Evolutionary conservation across 177 flowering plant genomes (phyloP), one percentile per base, ranked within the genome.

Genomic region (Vitis hybrid): DNA sequence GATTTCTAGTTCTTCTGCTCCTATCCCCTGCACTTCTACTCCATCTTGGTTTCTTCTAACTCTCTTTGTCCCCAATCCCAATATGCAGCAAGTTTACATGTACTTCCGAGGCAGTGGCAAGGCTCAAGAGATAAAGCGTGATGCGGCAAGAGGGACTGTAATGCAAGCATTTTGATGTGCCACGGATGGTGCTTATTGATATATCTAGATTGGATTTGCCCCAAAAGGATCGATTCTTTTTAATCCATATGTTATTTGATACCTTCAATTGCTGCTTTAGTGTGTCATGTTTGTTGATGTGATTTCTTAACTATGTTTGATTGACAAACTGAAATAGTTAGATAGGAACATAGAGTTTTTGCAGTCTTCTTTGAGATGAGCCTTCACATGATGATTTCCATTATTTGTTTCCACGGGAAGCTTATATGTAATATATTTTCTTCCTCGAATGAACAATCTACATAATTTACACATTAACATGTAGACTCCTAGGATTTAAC

Each of bases 21-120:
- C 32, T 30, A 30, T 58, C 57, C 7, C 30, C 40, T 1, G 1
- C 1, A 8, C 15, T 68, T 19, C 52, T 49, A 27, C 27, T 18
- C 54, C 8, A 13, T 32, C 46, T 72, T 56, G 3, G 13, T 52
- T 16, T 56, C 16, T 24, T 58, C 49, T 8, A 11, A 49, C 4
- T 6, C 50, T 57, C 6, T 16, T 46, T 52, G 6, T 50, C 58
- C 51, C 13, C 30, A 48, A 63, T 27, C 2, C 1, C 1, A 61
- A 32, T 61, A 32, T 74, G 79, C 89, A 88, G 92, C 90, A 88
- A 88, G 89, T 87, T 35, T 88, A 85, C 80, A 80, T 79, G 85
- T 88, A 85, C 63, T 88, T 88, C 83, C 79, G 92, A 67, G 90
- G 92, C 56, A 88, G 88, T 69, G 92, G 92, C 16, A 87, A 88